phyloP scores from a whole-genome alignment of 2,329 filamentous ascomycete genomes.

The Arachnopeziza araneosa region DNA sequence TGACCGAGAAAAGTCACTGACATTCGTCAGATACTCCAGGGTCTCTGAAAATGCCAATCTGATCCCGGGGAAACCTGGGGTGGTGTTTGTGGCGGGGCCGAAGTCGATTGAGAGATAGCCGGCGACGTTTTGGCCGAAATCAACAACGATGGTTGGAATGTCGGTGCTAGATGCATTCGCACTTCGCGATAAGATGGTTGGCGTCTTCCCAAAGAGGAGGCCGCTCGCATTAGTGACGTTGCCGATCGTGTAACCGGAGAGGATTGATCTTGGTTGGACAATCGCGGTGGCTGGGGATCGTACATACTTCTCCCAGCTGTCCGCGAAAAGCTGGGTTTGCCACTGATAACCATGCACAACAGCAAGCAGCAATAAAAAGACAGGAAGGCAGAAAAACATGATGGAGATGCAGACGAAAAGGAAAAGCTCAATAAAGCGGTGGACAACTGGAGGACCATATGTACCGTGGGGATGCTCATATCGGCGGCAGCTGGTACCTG shows the following conservation, averaged over 20 bases:
- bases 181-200: conserved; percentile 31
- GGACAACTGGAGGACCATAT: neutral
- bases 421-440: neutral
- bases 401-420: neutral
- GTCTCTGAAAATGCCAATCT: conserved; percentile 45
- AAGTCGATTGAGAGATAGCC: conserved; percentile 41
- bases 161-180: conserved; percentile 3
- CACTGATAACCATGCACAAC: neutral
- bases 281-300: conserved; percentile 32
- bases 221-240: conserved; percentile 36
- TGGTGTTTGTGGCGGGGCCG: conserved; percentile 27
- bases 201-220: conserved; percentile 25
- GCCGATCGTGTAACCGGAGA: conserved; percentile 32
- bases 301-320: conserved; percentile 36
- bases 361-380: neutral
- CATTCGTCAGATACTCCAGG: conserved; percentile 37
- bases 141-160: conserved; percentile 39
- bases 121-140: conserved; percentile 44
- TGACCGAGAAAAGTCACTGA: conserved; percentile 45
- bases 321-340: conserved; percentile 4
- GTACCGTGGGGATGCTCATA: neutral
- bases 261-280: conserved; percentile 31
- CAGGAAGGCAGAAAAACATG: neutral
- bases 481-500: neutral
- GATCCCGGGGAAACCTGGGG: conserved; percentile 37